These are phyloP conservation scores for Russula compacta DNA, from an alignment of 768 basidiomycete species.

Conservation along the genomic window DNA sequence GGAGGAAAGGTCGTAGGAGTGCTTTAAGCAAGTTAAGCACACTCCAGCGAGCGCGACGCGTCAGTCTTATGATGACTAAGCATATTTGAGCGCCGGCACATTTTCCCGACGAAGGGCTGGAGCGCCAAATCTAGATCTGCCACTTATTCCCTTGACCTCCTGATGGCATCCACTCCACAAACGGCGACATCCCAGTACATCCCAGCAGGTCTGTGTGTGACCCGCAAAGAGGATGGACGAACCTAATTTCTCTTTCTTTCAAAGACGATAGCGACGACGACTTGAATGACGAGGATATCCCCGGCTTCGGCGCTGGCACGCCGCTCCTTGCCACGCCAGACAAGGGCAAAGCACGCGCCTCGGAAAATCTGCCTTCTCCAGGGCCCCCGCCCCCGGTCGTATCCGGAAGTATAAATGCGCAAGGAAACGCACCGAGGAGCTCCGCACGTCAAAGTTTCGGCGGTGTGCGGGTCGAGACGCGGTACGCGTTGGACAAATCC, in stretches of 20 bases:
- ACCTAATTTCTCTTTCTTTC: constrained; percentile 19
- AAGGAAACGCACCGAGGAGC: constrained; percentile 27
- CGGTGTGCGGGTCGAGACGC: constrained; percentile 82
- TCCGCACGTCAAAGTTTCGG: constrained; percentile 60
- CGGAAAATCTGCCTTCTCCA: constrained; percentile 42
- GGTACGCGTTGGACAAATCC: constrained; percentile 37
- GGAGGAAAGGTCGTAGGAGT: constrained; percentile 7
- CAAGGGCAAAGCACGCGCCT: constrained; percentile 67
- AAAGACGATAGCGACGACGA: constrained; percentile 67
- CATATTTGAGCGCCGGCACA: background rate
- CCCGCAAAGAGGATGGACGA: background rate
- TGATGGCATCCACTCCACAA: constrained; percentile 35
- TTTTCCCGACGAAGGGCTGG: background rate
- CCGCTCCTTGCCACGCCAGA: constrained; percentile 33
- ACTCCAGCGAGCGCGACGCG: constrained; percentile 28
- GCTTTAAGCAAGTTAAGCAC: constrained; percentile 8
- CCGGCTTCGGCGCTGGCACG: constrained; percentile 53
- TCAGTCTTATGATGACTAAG: constrained; percentile 24
- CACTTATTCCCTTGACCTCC: background rate
- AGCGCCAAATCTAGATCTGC: background rate
- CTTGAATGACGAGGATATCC: constrained; percentile 72
- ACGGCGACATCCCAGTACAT: constrained; percentile 69
- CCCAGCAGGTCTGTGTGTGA: constrained; percentile 55
- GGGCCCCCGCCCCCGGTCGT: constrained; percentile 32
- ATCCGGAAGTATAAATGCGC: constrained; percentile 66